Evolutionary conservation across 2,329 filamentous ascomycete genomes (phyloP).

Genomic region (Hyphodiscus sp.): DNA sequence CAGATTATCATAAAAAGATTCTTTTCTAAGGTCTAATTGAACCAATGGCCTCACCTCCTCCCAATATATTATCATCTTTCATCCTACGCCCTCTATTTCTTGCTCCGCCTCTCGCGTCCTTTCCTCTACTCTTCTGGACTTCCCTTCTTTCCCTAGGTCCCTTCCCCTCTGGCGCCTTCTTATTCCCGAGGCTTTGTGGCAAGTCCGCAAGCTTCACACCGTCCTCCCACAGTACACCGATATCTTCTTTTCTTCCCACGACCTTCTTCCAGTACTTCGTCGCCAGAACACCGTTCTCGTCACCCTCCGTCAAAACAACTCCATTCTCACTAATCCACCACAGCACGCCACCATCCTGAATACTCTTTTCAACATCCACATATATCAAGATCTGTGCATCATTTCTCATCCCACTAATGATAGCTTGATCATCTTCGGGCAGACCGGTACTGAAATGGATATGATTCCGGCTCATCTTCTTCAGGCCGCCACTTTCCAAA

Average conservation of each 20-base stretch:
- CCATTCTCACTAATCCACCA: constrained; percentile 80
- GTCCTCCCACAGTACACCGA: constrained; percentile 63
- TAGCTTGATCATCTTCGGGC: constrained; percentile 38
- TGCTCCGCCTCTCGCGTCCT: background rate
- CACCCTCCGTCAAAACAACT: constrained; percentile 61
- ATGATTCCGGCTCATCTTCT: constrained; percentile 76
- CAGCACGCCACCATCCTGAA: constrained; percentile 52
- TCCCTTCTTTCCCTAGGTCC: constrained; percentile 28
- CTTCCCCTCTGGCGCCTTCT: constrained; percentile 36
- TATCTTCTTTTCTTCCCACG: constrained; percentile 50
- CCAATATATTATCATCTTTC: background rate
- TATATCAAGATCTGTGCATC: constrained; percentile 75
- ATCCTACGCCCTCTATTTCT: background rate
- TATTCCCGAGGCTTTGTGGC: constrained; percentile 53
- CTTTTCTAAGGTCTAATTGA: constrained; percentile 13
- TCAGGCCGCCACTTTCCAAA: constrained; percentile 67
- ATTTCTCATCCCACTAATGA: constrained; percentile 74
- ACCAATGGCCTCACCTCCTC: background rate
- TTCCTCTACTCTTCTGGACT: constrained; percentile 1
- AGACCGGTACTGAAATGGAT: constrained; percentile 82
- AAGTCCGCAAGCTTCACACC: constrained; percentile 62
- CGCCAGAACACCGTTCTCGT: constrained; percentile 56
- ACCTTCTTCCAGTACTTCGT: constrained; percentile 67
- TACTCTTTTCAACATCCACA: constrained; percentile 61
- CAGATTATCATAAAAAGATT: no score